Conservation (phyloP, 257 asterid genomes). For the Solanum corneliomulleri region DNA sequence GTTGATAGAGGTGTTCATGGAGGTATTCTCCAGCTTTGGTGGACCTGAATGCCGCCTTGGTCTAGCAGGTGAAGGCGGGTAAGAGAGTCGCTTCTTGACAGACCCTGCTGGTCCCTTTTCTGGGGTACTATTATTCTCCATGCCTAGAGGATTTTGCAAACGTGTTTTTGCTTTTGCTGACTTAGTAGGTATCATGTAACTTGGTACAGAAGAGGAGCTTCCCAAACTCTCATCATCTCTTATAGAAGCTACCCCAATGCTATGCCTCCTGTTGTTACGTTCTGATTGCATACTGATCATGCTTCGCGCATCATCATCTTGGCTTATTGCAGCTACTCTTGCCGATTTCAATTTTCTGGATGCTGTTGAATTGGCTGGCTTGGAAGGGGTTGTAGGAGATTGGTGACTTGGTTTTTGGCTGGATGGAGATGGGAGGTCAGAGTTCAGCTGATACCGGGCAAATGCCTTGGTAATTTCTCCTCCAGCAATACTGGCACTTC, state of each 20-base stretch:
- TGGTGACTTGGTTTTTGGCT: constrained; percentile 33
- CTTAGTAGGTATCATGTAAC: constrained; percentile 78
- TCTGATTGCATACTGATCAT: constrained; percentile 50
- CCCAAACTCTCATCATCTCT: constrained; percentile 87
- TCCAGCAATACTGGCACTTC: constrained; percentile 23
- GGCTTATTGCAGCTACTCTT: constrained; percentile 48
- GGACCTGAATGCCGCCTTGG: constrained; percentile 56
- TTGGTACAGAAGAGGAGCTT: constrained; percentile 71
- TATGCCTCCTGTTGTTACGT: constrained; percentile 64
- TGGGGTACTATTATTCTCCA: constrained; percentile 6
- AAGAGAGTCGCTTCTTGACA: constrained; percentile 59
- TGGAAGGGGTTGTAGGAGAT: constrained; percentile 33
- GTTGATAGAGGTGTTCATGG: constrained; percentile 5
- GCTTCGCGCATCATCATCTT: constrained; percentile 76
- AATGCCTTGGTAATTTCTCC: constrained; percentile 70
- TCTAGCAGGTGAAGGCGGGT: constrained; percentile 38
- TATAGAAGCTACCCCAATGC: constrained; percentile 68
- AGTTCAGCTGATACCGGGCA: constrained; percentile 59
- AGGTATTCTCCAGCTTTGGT: constrained; percentile 24
- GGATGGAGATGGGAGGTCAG: constrained; percentile 40
- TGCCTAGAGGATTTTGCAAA: constrained; percentile 50
- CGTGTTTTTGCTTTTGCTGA: constrained; percentile 89
- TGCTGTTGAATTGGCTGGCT: constrained; percentile 17
- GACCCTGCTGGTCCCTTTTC: constrained; percentile 25
- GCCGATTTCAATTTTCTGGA: constrained; percentile 45